Evolutionary conservation across 2,329 filamentous ascomycete species (phyloP), one percentile per base, ranked within the genome.

Genomic region (Alternaria angustiovoidea): DNA sequence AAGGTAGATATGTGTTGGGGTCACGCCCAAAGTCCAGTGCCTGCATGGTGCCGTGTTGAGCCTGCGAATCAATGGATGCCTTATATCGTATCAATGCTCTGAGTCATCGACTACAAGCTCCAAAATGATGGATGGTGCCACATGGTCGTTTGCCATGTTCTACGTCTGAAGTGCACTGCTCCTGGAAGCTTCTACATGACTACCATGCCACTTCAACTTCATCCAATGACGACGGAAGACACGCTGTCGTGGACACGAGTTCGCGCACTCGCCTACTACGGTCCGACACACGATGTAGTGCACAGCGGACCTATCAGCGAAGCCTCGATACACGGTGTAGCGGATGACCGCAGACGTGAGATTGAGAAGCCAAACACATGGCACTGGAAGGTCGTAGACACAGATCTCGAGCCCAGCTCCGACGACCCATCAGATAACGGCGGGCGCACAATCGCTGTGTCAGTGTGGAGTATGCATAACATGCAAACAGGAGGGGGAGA

Each of bases 341-440:
- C 75, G 14, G 57, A 68, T 32, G 67, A 72, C 28, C 66, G 69
- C 22, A 67, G 65, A 22, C 54, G 54, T 14, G 68, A 75, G 7
- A 56, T 77, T 4, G 54, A 52, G 1, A 60, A 64, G n/a, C 65
- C 69, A 12, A 64, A 72, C 16, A 63, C 46, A 9, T 76, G 70
- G 68, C 70, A 75, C 24, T 77, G 69, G 70, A 75, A 75, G 58
- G 60, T 76, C 8, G 64, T 77, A 16, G 75, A 76, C 49, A 74
- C 70, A 11, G 66, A 71, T 34, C 57, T 73, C 1, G 20, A 61
- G 6, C 69, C 70, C 6, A 61, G 63, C 51, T 53, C 59, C 4
- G 70, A 75, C 26, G 73, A 75, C 36, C 63, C 67, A 2, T 18
- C 42, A 18, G 63, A 68, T 18, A 72, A 72, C 5, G 62, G 62